Percentiles rank a stretch among this genome's conserved stretches.
Conservation (phyloP, 257 asterid species). For the Coffea canephora region DNA sequence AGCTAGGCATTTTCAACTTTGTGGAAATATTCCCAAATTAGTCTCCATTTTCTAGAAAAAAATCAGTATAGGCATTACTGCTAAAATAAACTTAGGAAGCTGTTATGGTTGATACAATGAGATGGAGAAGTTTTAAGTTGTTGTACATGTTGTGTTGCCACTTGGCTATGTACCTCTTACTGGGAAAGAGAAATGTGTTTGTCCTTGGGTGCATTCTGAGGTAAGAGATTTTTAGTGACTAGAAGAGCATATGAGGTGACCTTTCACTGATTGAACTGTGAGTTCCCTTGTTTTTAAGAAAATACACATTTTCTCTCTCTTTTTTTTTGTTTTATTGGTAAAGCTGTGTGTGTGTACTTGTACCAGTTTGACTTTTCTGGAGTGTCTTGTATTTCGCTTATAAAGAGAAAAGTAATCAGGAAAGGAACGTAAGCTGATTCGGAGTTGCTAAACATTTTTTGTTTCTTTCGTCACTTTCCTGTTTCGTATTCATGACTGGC, state of each 20-base stretch:
- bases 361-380: neutral
- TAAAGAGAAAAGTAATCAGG: neutral
- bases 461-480: neutral
- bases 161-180: neutral
- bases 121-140: neutral
- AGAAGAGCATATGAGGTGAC: slow-evolving; percentile 1
- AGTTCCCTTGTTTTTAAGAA: neutral
- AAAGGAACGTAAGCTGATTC: neutral
- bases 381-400: slow-evolving; percentile 8
- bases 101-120: neutral
- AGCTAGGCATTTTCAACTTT: neutral
- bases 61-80: neutral
- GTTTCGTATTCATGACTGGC: slow-evolving; percentile 21
- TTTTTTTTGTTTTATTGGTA: neutral
- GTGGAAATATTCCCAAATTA: neutral
- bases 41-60: neutral
- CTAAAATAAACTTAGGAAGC: neutral
- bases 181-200: neutral
- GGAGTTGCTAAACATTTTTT: slow-evolving; percentile 3
- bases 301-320: too few species aligned
- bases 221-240: neutral
- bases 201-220: neutral
- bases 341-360: neutral
- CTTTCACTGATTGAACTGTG: neutral
- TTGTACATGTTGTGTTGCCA: neutral